A percentile compares a stretch with the other conserved stretches of the same genome.
These are phyloP conservation scores for Physcomitrellopsis africana DNA, from an alignment of 225 moss, liverwort and hornwort genomes.

Conservation along the genomic window DNA sequence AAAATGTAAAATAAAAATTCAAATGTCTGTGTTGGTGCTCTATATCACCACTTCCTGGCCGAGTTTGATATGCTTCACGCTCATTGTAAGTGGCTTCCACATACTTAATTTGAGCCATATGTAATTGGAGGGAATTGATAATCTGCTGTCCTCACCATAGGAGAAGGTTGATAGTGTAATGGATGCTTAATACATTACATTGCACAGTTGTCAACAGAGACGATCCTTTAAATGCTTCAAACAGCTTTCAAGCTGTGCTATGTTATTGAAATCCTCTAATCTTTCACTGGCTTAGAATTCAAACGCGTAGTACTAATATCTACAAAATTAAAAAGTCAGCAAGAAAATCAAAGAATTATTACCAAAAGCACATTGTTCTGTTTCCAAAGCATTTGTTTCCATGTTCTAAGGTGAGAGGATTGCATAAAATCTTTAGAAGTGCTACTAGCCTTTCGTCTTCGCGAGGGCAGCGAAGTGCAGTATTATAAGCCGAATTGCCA, in stretches of 20 bases:
- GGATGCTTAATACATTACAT: conserved; percentile 58
- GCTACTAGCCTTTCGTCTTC: too few species aligned
- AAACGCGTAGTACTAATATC: conserved; percentile 44
- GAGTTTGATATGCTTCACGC: too few species aligned
- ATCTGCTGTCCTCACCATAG: conserved; percentile 61
- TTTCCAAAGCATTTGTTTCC: too few species aligned
- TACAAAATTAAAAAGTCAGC: not conserved
- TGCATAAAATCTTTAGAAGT: too few species aligned
- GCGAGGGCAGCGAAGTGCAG: too few species aligned
- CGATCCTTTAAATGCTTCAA: conserved; percentile 53
- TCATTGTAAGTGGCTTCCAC: too few species aligned
- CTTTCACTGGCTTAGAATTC: conserved; percentile 56
- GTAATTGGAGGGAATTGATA: conserved; percentile 48
- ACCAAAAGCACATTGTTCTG: too few species aligned
- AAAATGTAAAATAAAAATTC: not conserved
- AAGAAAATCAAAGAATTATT: too few species aligned
- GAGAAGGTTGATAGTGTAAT: conserved; percentile 52
- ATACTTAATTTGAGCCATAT: conserved; percentile 55
- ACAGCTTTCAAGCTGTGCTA: conserved; percentile 62
- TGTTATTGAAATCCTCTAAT: conserved; percentile 52
- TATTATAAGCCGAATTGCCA: too few species aligned
- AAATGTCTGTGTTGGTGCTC: too few species aligned
- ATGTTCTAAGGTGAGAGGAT: too few species aligned
- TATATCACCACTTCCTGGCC: too few species aligned
- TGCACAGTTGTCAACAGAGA: conserved; percentile 49